phyloP scores from a whole-genome alignment of 2,329 filamentous ascomycete species.

The Penicillium italicum region DNA sequence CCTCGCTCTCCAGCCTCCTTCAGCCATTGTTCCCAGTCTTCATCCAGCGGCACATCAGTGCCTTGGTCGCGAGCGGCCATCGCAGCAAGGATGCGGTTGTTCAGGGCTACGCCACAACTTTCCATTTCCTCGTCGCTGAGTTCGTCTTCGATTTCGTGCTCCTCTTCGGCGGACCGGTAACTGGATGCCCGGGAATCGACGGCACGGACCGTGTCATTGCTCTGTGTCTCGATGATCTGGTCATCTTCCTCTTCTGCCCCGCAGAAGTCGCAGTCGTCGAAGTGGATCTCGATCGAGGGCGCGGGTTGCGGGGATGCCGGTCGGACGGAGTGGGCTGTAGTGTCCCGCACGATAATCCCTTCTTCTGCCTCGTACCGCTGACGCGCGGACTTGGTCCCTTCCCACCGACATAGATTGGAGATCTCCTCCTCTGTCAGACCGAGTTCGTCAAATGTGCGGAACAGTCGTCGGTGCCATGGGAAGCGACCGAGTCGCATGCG shows the following conservation, averaged over 20 bases:
- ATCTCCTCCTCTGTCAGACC: conserved; percentile 59
- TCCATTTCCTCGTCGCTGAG: conserved; percentile 47
- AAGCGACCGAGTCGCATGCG: conserved; percentile 61
- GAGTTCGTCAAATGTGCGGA: conserved; percentile 59
- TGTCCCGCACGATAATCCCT: conserved; percentile 57
- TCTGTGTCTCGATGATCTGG: conserved; percentile 20
- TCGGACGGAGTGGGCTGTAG: conserved; percentile 56
- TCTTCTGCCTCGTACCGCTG: conserved; percentile 52
- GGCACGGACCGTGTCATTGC: conserved; percentile 24
- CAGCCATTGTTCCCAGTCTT: conserved; percentile 56
- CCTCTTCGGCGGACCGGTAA: conserved; percentile 24
- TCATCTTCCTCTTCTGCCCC: conserved; percentile 28
- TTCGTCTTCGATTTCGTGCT: conserved; percentile 39
- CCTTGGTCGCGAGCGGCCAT: conserved; percentile 52
- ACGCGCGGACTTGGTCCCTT: conserved; percentile 48
- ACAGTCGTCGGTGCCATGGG: conserved; percentile 58
- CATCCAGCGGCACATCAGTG: conserved; percentile 43
- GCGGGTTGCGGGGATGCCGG: conserved; percentile 46
- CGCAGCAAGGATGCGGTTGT: conserved; percentile 51
- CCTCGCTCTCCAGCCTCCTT: conserved; percentile 55
- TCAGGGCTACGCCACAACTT: conserved; percentile 51
- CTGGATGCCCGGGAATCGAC: conserved; percentile 20
- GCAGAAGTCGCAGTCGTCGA: conserved; percentile 26
- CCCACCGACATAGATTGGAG: conserved; percentile 59
- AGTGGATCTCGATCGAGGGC: conserved; percentile 34